A percentile compares a stretch with the other conserved stretches of the same genome.
These are phyloP conservation scores for Plasmodium sp. DNA, from an alignment of 169 alveolate genomes.

Conservation along the genomic window DNA sequence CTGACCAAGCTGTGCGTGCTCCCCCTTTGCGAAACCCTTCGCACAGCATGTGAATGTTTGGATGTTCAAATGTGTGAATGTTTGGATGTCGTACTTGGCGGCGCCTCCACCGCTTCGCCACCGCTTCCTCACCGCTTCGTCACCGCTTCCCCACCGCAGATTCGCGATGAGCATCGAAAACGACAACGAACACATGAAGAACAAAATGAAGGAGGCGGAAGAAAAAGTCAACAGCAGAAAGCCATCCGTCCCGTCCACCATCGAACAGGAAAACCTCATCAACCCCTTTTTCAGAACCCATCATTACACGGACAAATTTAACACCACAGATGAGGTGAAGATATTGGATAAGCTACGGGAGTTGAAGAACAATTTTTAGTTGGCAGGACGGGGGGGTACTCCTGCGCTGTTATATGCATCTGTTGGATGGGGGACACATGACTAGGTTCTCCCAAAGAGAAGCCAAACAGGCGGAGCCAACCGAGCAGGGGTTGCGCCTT, in stretches of 20 bases:
- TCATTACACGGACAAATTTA: conserved; percentile 14
- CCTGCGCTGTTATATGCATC: too few species aligned
- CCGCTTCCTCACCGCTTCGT: too few species aligned
- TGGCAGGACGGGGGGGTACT: neutral
- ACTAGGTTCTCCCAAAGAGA: too few species aligned
- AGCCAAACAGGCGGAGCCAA: too few species aligned
- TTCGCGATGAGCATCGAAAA: conserved; percentile 57
- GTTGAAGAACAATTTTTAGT: conserved; percentile 69
- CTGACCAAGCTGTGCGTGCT: neutral
- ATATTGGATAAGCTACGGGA: conserved; percentile 74
- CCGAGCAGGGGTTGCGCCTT: too few species aligned
- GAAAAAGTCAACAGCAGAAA: conserved; percentile 30
- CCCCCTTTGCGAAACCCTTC: neutral
- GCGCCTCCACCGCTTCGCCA: neutral
- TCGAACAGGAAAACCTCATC: conserved; percentile 72
- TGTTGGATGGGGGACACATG: too few species aligned
- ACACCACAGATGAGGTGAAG: conserved; percentile 56
- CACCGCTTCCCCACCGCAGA: neutral
- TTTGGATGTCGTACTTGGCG: neutral
- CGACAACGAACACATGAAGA: conserved; percentile 55
- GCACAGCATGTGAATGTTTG: neutral
- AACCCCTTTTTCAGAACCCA: conserved; percentile 78
- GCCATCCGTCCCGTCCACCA: conserved; percentile 77
- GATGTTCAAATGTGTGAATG: neutral
- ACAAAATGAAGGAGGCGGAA: conserved; percentile 47